A percentile compares a stretch with the other conserved stretches of the same genome.
Conservation (phyloP, 176 grass and related monocot genomes). For the Carex littledalei region DNA sequence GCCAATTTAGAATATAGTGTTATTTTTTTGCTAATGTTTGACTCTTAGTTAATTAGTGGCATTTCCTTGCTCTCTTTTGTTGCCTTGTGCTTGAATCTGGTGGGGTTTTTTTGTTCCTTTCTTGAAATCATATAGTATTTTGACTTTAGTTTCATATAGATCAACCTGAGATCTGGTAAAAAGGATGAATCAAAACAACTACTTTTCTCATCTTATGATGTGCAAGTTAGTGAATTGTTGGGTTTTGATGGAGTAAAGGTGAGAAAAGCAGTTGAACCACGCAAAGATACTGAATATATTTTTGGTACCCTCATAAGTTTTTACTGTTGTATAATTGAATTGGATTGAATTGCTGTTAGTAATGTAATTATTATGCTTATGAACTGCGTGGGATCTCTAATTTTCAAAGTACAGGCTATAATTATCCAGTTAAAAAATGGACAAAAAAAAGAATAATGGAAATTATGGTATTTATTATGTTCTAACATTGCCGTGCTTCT, state of each 20-base stretch:
- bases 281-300: neutral
- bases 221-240: neutral
- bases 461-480: neutral
- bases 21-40: too few relatives aligned
- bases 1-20: too few relatives aligned
- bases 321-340: neutral
- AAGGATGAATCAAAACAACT: too few relatives aligned
- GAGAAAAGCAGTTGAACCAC: neutral
- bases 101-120: too few relatives aligned
- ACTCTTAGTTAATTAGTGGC: too few relatives aligned
- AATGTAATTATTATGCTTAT: neutral
- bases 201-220: neutral
- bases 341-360: neutral
- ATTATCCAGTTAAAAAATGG: neutral
- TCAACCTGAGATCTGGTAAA: too few relatives aligned
- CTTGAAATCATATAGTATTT: too few relatives aligned
- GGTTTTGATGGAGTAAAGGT: neutral
- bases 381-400: neutral
- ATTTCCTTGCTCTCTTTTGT: too few relatives aligned
- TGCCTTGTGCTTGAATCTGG: too few relatives aligned
- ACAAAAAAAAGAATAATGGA: neutral
- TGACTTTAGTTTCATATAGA: too few relatives aligned
- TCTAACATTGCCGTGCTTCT: neutral
- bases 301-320: neutral
- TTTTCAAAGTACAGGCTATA: neutral